Conservation (phyloP, 192 early-diverging fungal species). For the Backusella tuberculispora region DNA sequence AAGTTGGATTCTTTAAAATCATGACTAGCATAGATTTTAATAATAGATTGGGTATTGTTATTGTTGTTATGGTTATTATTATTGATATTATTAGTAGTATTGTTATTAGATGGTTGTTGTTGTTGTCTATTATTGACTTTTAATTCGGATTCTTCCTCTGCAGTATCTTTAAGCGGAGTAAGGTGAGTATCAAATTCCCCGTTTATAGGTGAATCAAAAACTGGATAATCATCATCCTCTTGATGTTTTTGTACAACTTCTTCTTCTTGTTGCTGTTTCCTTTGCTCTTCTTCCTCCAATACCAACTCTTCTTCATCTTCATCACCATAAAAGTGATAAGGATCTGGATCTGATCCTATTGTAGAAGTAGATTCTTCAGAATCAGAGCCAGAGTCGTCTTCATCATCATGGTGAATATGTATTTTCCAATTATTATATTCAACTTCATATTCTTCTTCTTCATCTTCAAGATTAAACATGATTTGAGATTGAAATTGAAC, state of each 20-base stretch:
- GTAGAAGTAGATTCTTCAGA: constrained; percentile 43
- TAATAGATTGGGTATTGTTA: constrained; percentile 15
- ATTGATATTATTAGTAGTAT: too few species aligned
- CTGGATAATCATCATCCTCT: neutral
- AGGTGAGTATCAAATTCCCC: constrained; percentile 13
- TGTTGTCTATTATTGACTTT: neutral
- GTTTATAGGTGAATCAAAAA: neutral
- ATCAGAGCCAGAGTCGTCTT: constrained; percentile 24
- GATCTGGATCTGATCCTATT: neutral
- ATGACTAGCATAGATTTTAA: constrained; percentile 49
- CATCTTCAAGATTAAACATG: constrained; percentile 31
- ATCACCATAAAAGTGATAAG: constrained; percentile 14
- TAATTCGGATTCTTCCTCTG: neutral
- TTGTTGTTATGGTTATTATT: neutral
- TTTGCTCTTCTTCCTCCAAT: too few species aligned
- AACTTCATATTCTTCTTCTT: constrained; percentile 46
- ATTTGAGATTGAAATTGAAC: constrained; percentile 43
- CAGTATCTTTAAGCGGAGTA: neutral
- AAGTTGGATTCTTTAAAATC: constrained; percentile 20
- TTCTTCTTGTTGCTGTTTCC: too few species aligned
- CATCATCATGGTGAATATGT: constrained; percentile 23
- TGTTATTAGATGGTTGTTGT: neutral
- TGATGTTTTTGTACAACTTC: too few species aligned
- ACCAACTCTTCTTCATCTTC: neutral
- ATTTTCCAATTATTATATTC: constrained; percentile 52